Evolutionary conservation across 441 rosid species (phyloP), one percentile per base, ranked within the genome.

Genomic region (Gossypium lobatum): DNA sequence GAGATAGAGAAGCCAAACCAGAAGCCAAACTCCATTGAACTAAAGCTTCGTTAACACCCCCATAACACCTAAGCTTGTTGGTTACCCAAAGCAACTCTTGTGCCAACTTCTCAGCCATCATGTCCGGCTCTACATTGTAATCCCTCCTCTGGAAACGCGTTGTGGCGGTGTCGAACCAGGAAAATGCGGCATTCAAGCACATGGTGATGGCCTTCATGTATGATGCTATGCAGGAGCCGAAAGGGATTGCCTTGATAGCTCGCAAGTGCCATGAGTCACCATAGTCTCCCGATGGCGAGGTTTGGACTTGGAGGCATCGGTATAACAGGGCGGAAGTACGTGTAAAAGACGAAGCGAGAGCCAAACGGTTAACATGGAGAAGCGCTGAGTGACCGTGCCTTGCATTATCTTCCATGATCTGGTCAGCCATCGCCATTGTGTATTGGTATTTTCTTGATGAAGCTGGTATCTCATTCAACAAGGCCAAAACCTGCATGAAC

Each of bases 351-450:
- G 86, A 79, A n/a, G 93, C 80, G 0, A 93, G 84, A 48, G 93
- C 91, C 4, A 20, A 60, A 9, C 88, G 82, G 57, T 91, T 93
- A 50, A 93, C 88, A n/a, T 87, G 75, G n/a, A 85, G 71, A 20
- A 93, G 87, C 13, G 87, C 88, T 23, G 18, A 17, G 57, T 85
- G 79, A 48, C 84, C 78, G 34, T 84, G 77, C 13, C 76, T 69
- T 46, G 85, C 84, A 61, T 93, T 89, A 2, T 85, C 97, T 59
- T 88, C 92, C 90, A 93, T 83, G 70, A 89, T 87, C 76, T 85
- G 87, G 75, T 89, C 95, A 0, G 92, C 95, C 97, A 91, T 85
- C 64, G 87, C 80, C 90, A 88, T 79, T 52, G 90, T 80, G 64
- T 87, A 88, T 48, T 87, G 96, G 83, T 89, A 93, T 76, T 91